These are phyloP conservation scores for Glarea lozoyensis DNA, from an alignment of 495 filamentous ascomycete species.

Conservation along the genomic window DNA sequence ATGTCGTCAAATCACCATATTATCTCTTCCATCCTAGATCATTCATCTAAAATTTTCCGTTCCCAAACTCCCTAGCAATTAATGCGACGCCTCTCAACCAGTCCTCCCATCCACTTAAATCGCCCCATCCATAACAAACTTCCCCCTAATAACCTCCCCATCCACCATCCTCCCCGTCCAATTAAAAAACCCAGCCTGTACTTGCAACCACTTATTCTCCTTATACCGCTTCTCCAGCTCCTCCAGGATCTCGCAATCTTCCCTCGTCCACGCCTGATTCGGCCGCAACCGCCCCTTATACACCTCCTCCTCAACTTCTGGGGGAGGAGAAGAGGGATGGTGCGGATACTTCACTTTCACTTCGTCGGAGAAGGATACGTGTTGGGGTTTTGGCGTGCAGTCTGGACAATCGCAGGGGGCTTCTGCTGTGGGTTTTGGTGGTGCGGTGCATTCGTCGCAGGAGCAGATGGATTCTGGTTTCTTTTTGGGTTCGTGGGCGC, in stretches of 20 bases:
- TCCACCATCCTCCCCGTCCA: slow-evolving; percentile 26
- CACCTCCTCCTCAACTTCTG: slow-evolving; percentile 7
- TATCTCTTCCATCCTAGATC: neutral
- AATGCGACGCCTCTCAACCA: neutral
- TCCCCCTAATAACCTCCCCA: slow-evolving; percentile 22
- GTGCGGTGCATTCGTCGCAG: no score
- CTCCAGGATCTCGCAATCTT: slow-evolving; percentile 25
- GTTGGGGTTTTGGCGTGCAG: no score
- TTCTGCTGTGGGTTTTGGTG: no score
- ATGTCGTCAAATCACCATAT: neutral
- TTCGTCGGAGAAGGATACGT: no score
- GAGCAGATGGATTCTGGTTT: no score
- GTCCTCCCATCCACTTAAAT: neutral
- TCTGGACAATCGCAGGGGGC: neutral
- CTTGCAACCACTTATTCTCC: slow-evolving; percentile 23
- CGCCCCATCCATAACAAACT: slow-evolving; percentile 22
- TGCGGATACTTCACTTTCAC: no score
- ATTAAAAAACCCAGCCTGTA: slow-evolving; percentile 28
- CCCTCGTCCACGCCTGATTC: slow-evolving; percentile 19
- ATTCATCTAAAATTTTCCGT: neutral
- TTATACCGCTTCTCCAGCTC: slow-evolving; percentile 19
- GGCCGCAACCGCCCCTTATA: slow-evolving; percentile 8
- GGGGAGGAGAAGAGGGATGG: no score
- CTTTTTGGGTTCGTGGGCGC: no score
- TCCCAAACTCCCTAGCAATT: neutral